These are phyloP conservation scores for Cenococcum geophilum DNA, from an alignment of 495 filamentous ascomycete genomes.

Conservation along the genomic window DNA sequence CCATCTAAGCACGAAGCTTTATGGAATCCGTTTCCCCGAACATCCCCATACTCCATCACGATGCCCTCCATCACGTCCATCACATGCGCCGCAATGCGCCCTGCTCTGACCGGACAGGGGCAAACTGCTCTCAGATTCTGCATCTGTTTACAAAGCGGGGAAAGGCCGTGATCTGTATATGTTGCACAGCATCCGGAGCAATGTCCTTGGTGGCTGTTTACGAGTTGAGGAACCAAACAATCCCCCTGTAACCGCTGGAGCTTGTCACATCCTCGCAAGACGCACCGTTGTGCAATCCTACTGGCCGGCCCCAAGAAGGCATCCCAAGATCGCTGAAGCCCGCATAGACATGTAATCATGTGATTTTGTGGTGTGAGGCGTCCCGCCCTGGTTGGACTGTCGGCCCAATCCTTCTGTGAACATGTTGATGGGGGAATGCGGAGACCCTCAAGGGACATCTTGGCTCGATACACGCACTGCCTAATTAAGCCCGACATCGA, in stretches of 20 bases:
- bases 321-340: slow-evolving; percentile 15
- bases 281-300: slow-evolving; percentile 13
- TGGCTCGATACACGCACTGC: slow-evolving; percentile 1
- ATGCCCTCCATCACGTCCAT: slow-evolving; percentile 4
- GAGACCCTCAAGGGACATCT: neutral
- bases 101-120: neutral
- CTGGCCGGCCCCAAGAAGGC: slow-evolving; percentile 19
- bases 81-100: neutral
- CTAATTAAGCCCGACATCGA: neutral
- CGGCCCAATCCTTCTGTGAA: neutral
- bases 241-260: slow-evolving; percentile 3
- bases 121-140: neutral
- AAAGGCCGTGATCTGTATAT: slow-evolving; percentile 7
- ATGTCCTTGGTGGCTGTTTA: slow-evolving; percentile 7
- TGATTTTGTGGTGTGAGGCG: slow-evolving; percentile 7
- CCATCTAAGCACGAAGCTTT: too few species aligned
- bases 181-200: slow-evolving; percentile 14
- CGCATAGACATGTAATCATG: slow-evolving; percentile 17
- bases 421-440: neutral
- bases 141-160: slow-evolving; percentile 1
- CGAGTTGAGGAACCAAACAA: neutral
- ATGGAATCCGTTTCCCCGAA: too few species aligned
- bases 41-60: neutral
- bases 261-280: slow-evolving; percentile 8
- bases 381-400: neutral